Evolutionary conservation across 345 rosid genomes (phyloP).

Genomic region (Laguncularia racemosa): DNA sequence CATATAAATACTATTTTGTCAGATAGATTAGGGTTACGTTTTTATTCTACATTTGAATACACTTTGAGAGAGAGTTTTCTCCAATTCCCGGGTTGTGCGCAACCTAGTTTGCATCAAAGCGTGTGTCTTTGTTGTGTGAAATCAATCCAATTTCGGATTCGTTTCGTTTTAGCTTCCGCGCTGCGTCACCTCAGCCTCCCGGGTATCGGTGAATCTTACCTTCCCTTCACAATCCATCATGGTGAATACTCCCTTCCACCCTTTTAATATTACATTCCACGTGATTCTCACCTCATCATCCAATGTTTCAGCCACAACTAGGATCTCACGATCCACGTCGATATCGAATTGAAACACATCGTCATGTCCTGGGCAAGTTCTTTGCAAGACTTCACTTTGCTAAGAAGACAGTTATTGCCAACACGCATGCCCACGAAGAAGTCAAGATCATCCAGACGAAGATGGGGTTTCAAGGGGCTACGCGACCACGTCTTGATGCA

Average conservation of each 20-base stretch:
- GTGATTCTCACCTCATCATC: conserved; percentile 22
- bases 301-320: background rate
- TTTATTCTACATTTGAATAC: too few relatives aligned
- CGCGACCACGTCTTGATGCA: conserved; percentile 22
- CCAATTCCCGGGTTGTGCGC: too few relatives aligned
- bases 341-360: conserved; percentile 30
- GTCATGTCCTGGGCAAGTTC: conserved; percentile 5
- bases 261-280: conserved; percentile 33
- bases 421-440: conserved; percentile 17
- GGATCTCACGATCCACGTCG: background rate
- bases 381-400: conserved; percentile 8
- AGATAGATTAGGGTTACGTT: too few relatives aligned
- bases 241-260: conserved; percentile 30
- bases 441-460: conserved; percentile 27
- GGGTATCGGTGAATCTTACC: background rate
- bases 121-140: too few relatives aligned
- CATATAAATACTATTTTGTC: too few relatives aligned
- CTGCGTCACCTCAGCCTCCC: too few relatives aligned
- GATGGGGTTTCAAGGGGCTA: conserved; percentile 18
- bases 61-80: too few relatives aligned
- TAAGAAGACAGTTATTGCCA: conserved; percentile 1
- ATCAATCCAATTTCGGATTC: too few relatives aligned
- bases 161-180: too few relatives aligned
- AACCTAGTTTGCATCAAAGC: too few relatives aligned
- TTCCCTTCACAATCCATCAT: conserved; percentile 34